Evolutionary conservation across 805 yeast genomes (phyloP), one percentile per base, ranked within the genome.

Genomic region (Pichia cabralensis): DNA sequence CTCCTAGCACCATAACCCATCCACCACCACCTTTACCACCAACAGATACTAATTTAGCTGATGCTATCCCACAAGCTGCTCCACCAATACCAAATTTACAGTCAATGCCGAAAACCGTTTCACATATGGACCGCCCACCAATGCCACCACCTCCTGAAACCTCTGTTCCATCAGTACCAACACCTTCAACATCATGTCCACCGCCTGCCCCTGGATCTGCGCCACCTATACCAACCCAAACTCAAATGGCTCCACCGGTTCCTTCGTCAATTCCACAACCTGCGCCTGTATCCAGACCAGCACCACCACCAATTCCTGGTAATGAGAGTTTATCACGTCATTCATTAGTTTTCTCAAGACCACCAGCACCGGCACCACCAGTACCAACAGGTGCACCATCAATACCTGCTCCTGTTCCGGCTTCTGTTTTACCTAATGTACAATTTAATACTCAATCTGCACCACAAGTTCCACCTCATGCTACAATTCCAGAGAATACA

Each of bases 111-210:
- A 36, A 42, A 22, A 36, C 40, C 17, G 32, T 34, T 5, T 31
- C 37, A 8, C 34, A 40, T 15, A 28, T 36, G 9, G 36, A 26
- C 5, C 11, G 33, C 11, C 37, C 42, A 13, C 37, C 43, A 11
- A 23, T 31, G 17, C 39, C 41, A 21, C 38, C 49, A 7, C 31
- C 42, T 14, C 17, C 25, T 9, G 27, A 34, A 21, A 19, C 33
- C 14, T 39, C 49, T 15, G 32, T 22, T 15, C 51, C 53, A 28
- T 42, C 52, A 19, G 26, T 41, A 13, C 46, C 51, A 17, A 28
- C 18, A 13, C 46, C 3, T 36, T 44, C n/a, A n/a, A n/a, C 23
- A 39, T 47, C n/a, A 16, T 9, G 4, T 6, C 16, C 26, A 14
- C 26, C n/a, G 8, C 6, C 6, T 20, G 26, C 16, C n/a, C 12